Conservation (phyloP, 2,329 filamentous ascomycete genomes). For the Penicillium sp. region DNA sequence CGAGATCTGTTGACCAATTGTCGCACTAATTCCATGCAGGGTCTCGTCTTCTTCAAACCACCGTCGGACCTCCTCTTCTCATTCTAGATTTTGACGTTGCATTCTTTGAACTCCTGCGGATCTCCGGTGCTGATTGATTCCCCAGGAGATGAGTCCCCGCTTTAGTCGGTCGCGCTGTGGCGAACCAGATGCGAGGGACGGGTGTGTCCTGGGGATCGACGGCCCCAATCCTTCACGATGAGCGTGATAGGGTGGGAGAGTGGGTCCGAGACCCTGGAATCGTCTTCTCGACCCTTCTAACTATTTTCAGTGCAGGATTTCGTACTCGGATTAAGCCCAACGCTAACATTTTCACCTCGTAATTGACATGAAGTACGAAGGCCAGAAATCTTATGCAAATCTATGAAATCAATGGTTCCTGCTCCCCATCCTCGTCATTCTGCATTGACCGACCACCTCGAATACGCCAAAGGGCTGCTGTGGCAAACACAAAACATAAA, state of each 20-base stretch:
- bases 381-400: neutral
- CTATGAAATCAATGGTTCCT: conserved; percentile 10
- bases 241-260: neutral
- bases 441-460: conserved; percentile 1
- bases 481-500: conserved; percentile 17
- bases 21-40: neutral
- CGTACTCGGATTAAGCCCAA: neutral
- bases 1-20: neutral
- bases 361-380: neutral
- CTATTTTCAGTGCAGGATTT: neutral
- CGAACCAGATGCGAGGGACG: conserved; percentile 10
- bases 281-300: neutral
- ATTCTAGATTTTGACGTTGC: conserved; percentile 16
- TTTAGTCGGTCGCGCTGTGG: conserved; percentile 10
- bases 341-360: neutral
- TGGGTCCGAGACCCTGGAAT: neutral
- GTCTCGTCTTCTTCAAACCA: neutral
- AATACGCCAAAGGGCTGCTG: conserved; percentile 15
- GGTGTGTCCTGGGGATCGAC: conserved; percentile 1
- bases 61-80: conserved; percentile 8
- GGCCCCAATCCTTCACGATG: conserved; percentile 4
- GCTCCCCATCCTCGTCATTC: conserved; percentile 1
- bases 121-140: conserved; percentile 16
- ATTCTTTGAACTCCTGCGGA: conserved; percentile 17
- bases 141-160: conserved; percentile 14